phyloP scores from a whole-genome alignment of 331 rosid species.

The Rosa hybrid region DNA sequence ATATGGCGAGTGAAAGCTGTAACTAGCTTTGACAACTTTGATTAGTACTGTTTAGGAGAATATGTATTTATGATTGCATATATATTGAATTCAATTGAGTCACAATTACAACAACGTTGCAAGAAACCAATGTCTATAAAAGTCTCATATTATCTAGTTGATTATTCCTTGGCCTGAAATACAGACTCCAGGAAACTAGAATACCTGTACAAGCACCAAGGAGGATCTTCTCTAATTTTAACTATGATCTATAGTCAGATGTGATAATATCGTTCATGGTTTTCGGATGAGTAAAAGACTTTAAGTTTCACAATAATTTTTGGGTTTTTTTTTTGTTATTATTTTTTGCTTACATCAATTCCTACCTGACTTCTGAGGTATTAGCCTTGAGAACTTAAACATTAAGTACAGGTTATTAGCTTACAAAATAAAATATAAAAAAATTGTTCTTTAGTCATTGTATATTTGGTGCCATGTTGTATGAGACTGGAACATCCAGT shows the following conservation, averaged over 20 bases:
- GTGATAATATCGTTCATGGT: neutral
- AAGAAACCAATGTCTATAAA: neutral
- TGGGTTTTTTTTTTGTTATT: neutral
- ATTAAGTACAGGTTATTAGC: neutral
- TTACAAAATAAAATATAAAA: no score
- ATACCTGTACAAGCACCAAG: neutral
- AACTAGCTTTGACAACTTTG: neutral
- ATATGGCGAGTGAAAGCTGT: neutral
- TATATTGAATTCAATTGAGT: neutral
- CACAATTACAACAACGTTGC: neutral
- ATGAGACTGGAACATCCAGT: constrained; percentile 3
- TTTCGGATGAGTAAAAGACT: neutral
- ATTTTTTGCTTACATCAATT: neutral
- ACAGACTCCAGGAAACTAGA: neutral
- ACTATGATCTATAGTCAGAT: neutral
- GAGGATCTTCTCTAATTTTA: neutral
- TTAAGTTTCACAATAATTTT: neutral
- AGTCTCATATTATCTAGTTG: neutral
- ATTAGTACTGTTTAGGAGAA: neutral
- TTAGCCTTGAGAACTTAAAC: neutral
- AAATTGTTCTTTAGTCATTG: neutral
- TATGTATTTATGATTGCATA: neutral
- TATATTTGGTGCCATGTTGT: neutral
- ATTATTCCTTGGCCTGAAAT: neutral
- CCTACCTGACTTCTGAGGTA: neutral